These are phyloP conservation scores for Termitomyces eurrhizus DNA, from an alignment of 768 basidiomycete genomes.

Conservation along the genomic window DNA sequence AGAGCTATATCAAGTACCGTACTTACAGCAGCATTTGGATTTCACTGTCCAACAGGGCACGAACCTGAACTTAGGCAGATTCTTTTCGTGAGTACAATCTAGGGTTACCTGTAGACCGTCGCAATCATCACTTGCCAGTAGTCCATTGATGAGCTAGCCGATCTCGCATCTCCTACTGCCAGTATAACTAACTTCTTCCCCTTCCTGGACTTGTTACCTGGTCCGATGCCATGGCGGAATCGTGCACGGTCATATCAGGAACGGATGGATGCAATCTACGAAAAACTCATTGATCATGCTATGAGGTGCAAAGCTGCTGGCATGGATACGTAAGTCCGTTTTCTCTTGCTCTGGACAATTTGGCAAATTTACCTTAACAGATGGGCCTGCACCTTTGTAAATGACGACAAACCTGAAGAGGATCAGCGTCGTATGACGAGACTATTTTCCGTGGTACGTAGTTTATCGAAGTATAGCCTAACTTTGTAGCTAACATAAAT, in stretches of 20 bases:
- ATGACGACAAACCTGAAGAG: neutral
- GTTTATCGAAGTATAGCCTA: neutral
- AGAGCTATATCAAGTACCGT: neutral
- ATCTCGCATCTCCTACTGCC: neutral
- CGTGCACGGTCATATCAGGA: neutral
- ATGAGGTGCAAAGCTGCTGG: neutral
- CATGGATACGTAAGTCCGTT: neutral
- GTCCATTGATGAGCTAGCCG: neutral
- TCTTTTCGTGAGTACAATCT: neutral
- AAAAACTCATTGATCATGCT: neutral
- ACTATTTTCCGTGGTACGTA: neutral
- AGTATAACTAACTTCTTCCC: neutral
- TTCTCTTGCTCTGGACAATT: neutral
- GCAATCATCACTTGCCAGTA: neutral
- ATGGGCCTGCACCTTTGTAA: neutral
- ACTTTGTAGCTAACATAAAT: neutral
- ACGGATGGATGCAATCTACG: neutral
- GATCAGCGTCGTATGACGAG: neutral
- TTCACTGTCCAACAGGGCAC: neutral
- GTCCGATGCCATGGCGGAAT: neutral
- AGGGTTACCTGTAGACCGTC: neutral
- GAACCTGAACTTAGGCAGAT: neutral
- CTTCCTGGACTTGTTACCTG: neutral
- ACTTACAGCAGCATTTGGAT: neutral
- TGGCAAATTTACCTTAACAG: neutral